Evolutionary conservation across 2,329 filamentous ascomycete species (phyloP), one percentile per base, ranked within the genome.

Genomic region (Coniochaeta hoffmannii): DNA sequence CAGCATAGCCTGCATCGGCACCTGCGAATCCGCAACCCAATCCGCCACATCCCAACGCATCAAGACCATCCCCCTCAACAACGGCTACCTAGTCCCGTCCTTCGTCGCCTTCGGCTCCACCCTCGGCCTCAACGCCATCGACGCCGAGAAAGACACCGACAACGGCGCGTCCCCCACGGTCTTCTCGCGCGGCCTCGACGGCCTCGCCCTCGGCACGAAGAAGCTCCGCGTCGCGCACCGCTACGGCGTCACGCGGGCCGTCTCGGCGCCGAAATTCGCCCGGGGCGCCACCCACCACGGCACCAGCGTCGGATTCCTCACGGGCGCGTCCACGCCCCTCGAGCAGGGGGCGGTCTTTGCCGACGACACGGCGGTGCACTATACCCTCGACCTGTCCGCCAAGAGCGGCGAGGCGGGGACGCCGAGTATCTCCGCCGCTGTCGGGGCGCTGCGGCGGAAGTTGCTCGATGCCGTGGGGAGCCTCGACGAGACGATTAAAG

Each of bases 121-220:
- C 1, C 69, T 89, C 0, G 86, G 86, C 0, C 74, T 89, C 7
- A 80, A 80, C 58, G 84, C 82, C 54, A 87, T 89, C 54, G 77
- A 81, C 56, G 74, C 75, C 4, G 86, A 88, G 59, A 64, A 70
- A 8, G 69, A 71, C 49, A 80, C 77, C 0, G 79, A 81, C 59
- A 81, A 82, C 57, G 80, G 80, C 1, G 64, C 65, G 1, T 73
- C 70, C 56, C 66, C 68, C 0, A 65, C 72, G 0, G 64, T 71
- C 6, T 86, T 87, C 61, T 82, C 79, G 49, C 76, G 83, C 11
- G 85, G 78, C 8, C 68, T 82, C 4, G 81, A 85, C 60, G 81
- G 80, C 0, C 75, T 84, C 4, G 70, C 72, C 2, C 69, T 84
- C 0, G 79, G 79, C 55, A 77, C 73, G 26, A 80, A 82, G 67